Conservation (phyloP, 1,139 yeast genomes). For the Magnusiomyces sp. region DNA sequence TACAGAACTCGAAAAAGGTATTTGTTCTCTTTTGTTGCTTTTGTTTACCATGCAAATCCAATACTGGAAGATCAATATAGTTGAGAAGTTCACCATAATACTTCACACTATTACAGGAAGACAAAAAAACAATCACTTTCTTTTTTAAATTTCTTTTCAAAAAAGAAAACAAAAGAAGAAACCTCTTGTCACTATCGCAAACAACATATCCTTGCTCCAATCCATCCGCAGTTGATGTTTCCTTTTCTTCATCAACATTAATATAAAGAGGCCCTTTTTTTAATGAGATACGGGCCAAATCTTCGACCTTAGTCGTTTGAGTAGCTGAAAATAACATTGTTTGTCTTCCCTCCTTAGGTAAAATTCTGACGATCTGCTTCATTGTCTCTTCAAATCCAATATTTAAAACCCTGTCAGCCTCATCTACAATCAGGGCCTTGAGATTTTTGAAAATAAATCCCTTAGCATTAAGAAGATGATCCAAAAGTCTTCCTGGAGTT, state of each 20-base stretch:
- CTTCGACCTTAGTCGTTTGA: slow-evolving; percentile 97
- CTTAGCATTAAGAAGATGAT: slow-evolving; percentile 89
- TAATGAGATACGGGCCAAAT: slow-evolving; percentile 90
- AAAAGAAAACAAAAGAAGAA: slow-evolving; percentile 81
- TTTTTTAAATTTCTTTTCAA: slow-evolving; percentile 77
- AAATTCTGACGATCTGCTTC: slow-evolving; percentile 89
- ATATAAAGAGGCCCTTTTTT: slow-evolving; percentile 94
- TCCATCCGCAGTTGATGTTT: slow-evolving; percentile 88
- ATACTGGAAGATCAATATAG: slow-evolving; percentile 91
- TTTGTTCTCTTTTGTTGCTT: slow-evolving; percentile 97
- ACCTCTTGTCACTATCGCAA: slow-evolving; percentile 92
- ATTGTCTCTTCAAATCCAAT: slow-evolving; percentile 98
- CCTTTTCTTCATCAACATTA: slow-evolving; percentile 77
- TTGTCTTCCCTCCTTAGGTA: slow-evolving; percentile 92
- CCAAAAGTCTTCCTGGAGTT: slow-evolving; percentile 94
- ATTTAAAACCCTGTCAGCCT: slow-evolving; percentile 93
- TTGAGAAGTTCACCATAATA: slow-evolving; percentile 90
- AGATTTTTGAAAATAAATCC: slow-evolving; percentile 93
- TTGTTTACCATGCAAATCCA: slow-evolving; percentile 95
- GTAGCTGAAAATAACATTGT: slow-evolving; percentile 97
- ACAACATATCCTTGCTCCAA: slow-evolving; percentile 97
- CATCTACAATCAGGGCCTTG: slow-evolving; percentile 90
- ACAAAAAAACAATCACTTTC: slow-evolving; percentile 88
- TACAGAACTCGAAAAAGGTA: slow-evolving; percentile 95
- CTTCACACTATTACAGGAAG: slow-evolving; percentile 95